Base-by-base conservation (phyloP, 1,284 basidiomycete genomes). In the Earliella scabrosa region DNA sequence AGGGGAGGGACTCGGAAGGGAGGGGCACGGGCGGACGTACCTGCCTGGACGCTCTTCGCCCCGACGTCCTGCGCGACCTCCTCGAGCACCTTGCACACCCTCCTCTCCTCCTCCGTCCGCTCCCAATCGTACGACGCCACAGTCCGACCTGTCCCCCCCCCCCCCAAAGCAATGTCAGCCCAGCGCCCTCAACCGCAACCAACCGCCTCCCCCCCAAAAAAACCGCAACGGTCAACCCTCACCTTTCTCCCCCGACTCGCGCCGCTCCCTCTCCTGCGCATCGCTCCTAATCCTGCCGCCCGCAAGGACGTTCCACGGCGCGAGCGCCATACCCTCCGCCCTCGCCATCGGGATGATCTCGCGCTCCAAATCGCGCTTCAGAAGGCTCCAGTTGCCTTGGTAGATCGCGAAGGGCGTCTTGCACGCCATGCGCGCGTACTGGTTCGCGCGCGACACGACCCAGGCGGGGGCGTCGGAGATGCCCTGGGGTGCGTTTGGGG, bases 311-410 rank as follows among this genome's bases (percentile, higher is more conserved):
- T 69, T 70, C 72, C 71, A 68, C 2, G 63, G 60, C 3, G 63
- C 63, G 36, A 69, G 58, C 5, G 63, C 67, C 44, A 67, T 47
- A 45, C 64, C 65, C 46, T 66, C 63, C 27, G 50, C n/a, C 9
- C 53, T 38, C 16, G 43, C 54, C 83, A 86, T 85, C 6, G 83
- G 83, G 46, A 87, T 74, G 58, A 87, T 80, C 13, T 86, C 83
- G 9, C 82, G 73, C 70, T 86, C 84, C 52, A 85, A 72, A 54
- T 80, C 80, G 39, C 82, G 74, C 34, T 70, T 58, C 58, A 78
- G 65, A 47, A 84, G 70, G 59, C 75, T 81, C 79, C 80, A 86
- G 14, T 60, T 58, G 21, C 82, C 85, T 66, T 86, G 82, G 66
- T 83, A 86, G 52, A 86, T 71, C 36, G 77, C 73, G 59, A 86